Conservation (phyloP, 2,329 filamentous ascomycete genomes). For the Neurospora crassa region DNA sequence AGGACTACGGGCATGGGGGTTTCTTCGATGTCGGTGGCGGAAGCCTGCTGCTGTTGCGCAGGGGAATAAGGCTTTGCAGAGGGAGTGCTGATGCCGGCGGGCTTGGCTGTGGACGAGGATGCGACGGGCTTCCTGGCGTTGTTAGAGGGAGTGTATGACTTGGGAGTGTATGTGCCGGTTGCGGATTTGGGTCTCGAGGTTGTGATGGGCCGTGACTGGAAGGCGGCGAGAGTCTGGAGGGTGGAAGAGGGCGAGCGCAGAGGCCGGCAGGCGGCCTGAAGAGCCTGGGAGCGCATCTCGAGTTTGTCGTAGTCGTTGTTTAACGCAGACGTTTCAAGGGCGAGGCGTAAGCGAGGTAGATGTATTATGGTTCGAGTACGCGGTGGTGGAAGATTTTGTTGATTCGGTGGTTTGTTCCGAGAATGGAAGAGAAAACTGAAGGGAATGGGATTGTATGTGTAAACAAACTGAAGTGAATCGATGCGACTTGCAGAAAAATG, state of each 20-base stretch:
- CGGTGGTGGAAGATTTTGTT: conserved; percentile 1
- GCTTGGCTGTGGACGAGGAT: conserved; percentile 1
- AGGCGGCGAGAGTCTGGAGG: conserved; percentile 2
- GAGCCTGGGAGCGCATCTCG: conserved; percentile 16
- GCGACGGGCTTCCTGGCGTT: background rate
- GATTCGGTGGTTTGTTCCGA: background rate
- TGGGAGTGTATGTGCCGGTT: background rate
- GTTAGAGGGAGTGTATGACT: conserved; percentile 1
- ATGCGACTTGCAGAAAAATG: background rate
- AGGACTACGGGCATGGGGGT: conserved; percentile 7
- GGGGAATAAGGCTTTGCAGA: background rate
- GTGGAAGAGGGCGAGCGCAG: conserved; percentile 8
- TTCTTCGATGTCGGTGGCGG: conserved; percentile 7
- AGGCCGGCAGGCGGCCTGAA: conserved; percentile 12
- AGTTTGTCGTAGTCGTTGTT: background rate
- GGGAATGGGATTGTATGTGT: background rate
- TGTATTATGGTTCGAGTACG: background rate
- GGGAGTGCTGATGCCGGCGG: background rate
- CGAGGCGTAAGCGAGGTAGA: background rate
- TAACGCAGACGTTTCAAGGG: background rate
- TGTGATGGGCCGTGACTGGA: conserved; percentile 1
- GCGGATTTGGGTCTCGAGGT: conserved; percentile 1
- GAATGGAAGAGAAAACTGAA: background rate
- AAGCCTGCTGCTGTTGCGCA: background rate
- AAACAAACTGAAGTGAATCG: background rate